Base-by-base conservation (phyloP, 2,329 filamentous ascomycete genomes). In the Diaporthe eres region DNA sequence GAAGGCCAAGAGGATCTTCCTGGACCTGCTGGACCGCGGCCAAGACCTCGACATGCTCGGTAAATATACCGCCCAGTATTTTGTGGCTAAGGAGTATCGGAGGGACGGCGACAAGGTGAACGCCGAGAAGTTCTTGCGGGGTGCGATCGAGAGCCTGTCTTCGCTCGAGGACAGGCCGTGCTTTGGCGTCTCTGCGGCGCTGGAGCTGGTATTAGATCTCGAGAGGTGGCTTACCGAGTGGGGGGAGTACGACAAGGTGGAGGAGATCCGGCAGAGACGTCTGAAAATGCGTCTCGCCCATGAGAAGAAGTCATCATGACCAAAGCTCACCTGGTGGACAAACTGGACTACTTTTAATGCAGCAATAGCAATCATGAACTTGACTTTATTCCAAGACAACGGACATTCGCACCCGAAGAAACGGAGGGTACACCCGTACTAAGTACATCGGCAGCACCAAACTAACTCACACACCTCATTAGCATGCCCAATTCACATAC, bases 201-300 rank as follows among this genome's bases (percentile, higher is more conserved):
- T 68, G 31, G 65, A 68, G 65, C 10, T 68, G 22, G 53, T 68
- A 31, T 25, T 53, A 17, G 65, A 68, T 37, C 65, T 68, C 4
- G 65, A 68, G 65, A 7, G 22, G 22, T 68, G 65, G 65, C 37
- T 68, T 2, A 53, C 31, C 7, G 65, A 68, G 22, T 68, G 65
- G 65, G 65, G 47, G 0, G 65, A 68, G 31, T 15, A 68, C 25
- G 65, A 53, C 6, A 68, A 68, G 31, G 65, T 49, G 7, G 51
- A 25, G 19, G 65, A 68, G 4, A 39, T 37, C 34, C 47, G 31
- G 13, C 31, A 39, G 47, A 25, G 19, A 12, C 47, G 44, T 5
- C 22, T 53, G 28, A 9, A 39, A 4, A 53, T 68, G 49, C 37
- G 47, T 39, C 47, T 68, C 22, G 31, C 31, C 6, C 47, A 53